phyloP scores from a whole-genome alignment of 2,329 filamentous ascomycete species.

The Epichloe bromicola region DNA sequence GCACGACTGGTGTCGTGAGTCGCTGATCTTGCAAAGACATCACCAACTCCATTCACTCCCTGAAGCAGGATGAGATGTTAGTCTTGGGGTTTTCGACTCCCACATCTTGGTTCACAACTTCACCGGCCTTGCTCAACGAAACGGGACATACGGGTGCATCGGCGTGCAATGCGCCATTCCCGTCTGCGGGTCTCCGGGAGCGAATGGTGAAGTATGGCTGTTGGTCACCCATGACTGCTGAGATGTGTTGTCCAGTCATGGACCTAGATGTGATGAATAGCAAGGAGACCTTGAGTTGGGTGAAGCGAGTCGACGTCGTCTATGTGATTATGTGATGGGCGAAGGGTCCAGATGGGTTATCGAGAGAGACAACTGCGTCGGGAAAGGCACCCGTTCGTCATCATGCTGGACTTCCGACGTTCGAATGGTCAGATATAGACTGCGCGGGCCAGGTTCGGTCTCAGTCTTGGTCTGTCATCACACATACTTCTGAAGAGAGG shows the following conservation, averaged over 20 bases:
- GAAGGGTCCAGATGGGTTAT: not conserved
- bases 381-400: not conserved
- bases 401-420: not conserved
- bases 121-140: not conserved
- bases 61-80: not conserved
- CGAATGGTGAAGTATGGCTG: conserved; percentile 41
- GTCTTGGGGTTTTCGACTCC: too few species aligned
- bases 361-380: not conserved
- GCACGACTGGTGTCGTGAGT: conserved; percentile 46
- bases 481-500: not conserved
- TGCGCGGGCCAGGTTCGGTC: not conserved
- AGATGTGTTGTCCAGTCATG: not conserved
- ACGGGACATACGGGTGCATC: conserved; percentile 33
- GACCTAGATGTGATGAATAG: not conserved
- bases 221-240: conserved; percentile 26
- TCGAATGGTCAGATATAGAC: not conserved
- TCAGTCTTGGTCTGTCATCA: not conserved
- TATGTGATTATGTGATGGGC: not conserved
- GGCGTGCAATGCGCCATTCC: conserved; percentile 32
- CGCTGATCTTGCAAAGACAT: conserved; percentile 22
- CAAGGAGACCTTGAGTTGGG: not conserved
- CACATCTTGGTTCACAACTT: not conserved
- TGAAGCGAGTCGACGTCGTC: not conserved
- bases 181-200: conserved; percentile 33
- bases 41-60: conserved; percentile 8